Conservation (phyloP, 192 early-diverging fungal species). For the Coemansia sp. region DNA sequence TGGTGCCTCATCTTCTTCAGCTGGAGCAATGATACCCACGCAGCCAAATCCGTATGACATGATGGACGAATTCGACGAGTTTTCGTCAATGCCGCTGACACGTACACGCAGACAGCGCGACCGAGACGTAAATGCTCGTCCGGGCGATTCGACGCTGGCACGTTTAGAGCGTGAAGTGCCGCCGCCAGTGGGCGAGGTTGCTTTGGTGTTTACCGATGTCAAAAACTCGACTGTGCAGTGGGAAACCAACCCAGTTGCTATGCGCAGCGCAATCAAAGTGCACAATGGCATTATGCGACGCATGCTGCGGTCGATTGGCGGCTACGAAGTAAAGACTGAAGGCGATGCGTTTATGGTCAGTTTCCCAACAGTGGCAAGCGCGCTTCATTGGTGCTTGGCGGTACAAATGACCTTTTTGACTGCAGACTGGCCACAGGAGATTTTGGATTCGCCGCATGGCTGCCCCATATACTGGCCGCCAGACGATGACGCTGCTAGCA, state of each 20-base stretch:
- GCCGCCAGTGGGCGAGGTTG: slow-evolving; percentile 78
- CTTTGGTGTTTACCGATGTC: slow-evolving; percentile 91
- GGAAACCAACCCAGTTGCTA: slow-evolving; percentile 79
- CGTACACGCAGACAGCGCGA: slow-evolving; percentile 47
- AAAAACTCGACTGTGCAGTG: slow-evolving; percentile 91
- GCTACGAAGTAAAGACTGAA: slow-evolving; percentile 95
- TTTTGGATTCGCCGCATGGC: slow-evolving; percentile 74
- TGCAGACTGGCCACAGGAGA: slow-evolving; percentile 85
- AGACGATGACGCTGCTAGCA: slow-evolving; percentile 25
- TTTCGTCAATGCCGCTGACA: slow-evolving; percentile 28
- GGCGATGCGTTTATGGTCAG: slow-evolving; percentile 94
- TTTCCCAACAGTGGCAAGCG: slow-evolving; percentile 76
- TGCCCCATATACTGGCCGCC: slow-evolving; percentile 65
- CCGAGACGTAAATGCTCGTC: slow-evolving; percentile 42
- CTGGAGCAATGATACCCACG: slow-evolving; percentile 5
- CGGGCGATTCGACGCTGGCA: slow-evolving; percentile 58
- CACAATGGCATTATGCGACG: slow-evolving; percentile 83
- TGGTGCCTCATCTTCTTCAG: slow-evolving; percentile 10
- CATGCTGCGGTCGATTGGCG: slow-evolving; percentile 74
- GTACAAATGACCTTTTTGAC: slow-evolving; percentile 77
- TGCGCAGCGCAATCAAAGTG: slow-evolving; percentile 82
- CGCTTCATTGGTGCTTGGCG: slow-evolving; percentile 83
- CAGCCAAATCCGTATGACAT: slow-evolving; percentile 37
- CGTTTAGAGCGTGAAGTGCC: slow-evolving; percentile 72
- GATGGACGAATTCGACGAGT: slow-evolving; percentile 44